Percentiles rank a stretch among this genome's conserved stretches.
phyloP scores from a whole-genome alignment of 83 land plant genomes.

The Picea abies region DNA sequence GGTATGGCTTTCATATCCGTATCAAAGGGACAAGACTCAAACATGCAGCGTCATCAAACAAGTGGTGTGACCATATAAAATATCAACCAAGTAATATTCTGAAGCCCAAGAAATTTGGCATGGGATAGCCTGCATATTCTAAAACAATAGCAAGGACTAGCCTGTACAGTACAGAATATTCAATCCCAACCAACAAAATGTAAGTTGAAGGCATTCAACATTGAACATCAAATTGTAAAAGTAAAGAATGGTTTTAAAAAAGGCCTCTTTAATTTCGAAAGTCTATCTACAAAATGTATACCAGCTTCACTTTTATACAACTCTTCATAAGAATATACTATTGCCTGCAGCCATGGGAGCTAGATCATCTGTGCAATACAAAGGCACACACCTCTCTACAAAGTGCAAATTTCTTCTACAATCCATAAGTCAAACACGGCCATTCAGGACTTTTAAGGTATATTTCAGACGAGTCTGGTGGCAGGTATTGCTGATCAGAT shows the following conservation, averaged over 20 bases:
- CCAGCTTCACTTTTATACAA: conserved; percentile 17
- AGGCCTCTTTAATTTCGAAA: not conserved
- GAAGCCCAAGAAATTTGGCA: too few relatives aligned
- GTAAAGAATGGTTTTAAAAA: not conserved
- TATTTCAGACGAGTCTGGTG: conserved; percentile 1
- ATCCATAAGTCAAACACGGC: not conserved
- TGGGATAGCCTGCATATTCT: too few relatives aligned
- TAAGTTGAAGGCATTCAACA: not conserved
- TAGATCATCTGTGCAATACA: conserved; percentile 15
- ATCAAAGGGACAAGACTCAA: too few relatives aligned
- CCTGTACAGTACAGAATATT: not conserved
- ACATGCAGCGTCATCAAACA: too few relatives aligned
- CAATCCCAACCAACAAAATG: not conserved
- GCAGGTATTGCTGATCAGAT: not conserved
- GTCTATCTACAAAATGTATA: conserved; percentile 17
- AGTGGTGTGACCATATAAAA: too few relatives aligned
- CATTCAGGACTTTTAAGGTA: not conserved
- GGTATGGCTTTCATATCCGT: too few relatives aligned
- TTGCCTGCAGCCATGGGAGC: conserved; percentile 5
- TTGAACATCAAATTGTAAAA: conserved; percentile 6
- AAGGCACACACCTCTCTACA: conserved; percentile 14
- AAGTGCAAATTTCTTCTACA: conserved; percentile 17
- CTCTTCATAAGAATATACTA: conserved; percentile 19
- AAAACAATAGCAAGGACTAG: too few relatives aligned
- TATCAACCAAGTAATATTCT: too few relatives aligned